These are phyloP conservation scores for Colletotrichum sp. DNA, from an alignment of 2,329 filamentous ascomycete species.

Conservation along the genomic window DNA sequence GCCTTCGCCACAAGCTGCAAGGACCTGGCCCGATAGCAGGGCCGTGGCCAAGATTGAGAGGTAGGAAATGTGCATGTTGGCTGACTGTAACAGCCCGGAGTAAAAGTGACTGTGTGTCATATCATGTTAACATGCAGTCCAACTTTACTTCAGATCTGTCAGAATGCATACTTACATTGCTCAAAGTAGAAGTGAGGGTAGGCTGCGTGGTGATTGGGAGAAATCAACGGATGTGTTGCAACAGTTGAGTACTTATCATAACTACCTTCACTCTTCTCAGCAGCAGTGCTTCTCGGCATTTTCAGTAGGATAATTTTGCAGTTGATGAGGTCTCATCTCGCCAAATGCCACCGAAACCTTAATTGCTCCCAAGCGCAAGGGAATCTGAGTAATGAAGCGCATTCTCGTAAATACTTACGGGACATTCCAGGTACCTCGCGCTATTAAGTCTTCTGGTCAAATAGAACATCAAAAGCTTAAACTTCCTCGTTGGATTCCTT, in stretches of 20 bases:
- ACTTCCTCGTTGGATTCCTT: neutral
- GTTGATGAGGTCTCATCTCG: neutral
- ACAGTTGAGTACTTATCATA: neutral
- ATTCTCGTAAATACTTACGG: neutral
- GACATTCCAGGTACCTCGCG: neutral
- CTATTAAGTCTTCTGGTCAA: neutral
- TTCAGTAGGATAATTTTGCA: neutral
- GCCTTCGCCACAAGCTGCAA: neutral
- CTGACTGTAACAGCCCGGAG: neutral
- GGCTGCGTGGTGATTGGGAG: neutral
- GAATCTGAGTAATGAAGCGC: neutral
- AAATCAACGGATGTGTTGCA: neutral
- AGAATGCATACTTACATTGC: neutral
- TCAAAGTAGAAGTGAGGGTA: neutral
- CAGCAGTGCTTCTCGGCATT: neutral
- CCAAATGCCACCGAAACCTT: neutral
- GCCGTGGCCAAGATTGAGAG: neutral
- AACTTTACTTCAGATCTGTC: rapidly evolving
- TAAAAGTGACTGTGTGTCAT: rapidly evolving
- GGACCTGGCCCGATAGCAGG: neutral
- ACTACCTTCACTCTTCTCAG: neutral
- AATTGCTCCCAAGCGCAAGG: neutral
- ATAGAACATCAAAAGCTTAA: neutral
- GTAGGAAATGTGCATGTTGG: neutral
- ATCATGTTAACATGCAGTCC: rapidly evolving